A percentile compares a stretch with the other conserved stretches of the same genome.
phyloP scores from a whole-genome alignment of 2,329 filamentous ascomycete genomes.

The Trichoderma aggressivum region DNA sequence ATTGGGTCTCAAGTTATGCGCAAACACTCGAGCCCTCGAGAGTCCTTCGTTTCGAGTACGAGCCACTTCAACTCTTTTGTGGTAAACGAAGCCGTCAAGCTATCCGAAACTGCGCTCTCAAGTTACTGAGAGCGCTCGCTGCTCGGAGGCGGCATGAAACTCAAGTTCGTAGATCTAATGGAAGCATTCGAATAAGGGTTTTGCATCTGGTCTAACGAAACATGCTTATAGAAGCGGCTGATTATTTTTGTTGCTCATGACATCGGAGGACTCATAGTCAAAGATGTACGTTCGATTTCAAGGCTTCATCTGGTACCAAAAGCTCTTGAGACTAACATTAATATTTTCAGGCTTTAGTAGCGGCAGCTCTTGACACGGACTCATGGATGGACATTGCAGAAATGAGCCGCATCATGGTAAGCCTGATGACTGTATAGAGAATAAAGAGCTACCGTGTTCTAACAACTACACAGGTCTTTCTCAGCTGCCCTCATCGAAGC shows the following conservation, averaged over 20 bases:
- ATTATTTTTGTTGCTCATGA: conserved; percentile 17
- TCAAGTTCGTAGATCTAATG: neutral
- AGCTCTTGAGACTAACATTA: neutral
- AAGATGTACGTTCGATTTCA: conserved; percentile 9
- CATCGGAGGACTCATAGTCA: conserved; percentile 18
- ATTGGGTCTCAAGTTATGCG: neutral
- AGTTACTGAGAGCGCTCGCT: conserved; percentile 1
- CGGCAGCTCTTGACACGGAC: conserved; percentile 1
- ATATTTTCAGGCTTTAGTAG: neutral
- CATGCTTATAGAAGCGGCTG: neutral
- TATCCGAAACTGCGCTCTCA: conserved; percentile 10
- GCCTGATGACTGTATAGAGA: neutral
- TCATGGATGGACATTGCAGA: conserved; percentile 14
- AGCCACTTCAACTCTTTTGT: conserved; percentile 14
- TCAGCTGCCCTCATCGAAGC: conserved; percentile 13
- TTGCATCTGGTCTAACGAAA: neutral
- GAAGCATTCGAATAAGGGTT: neutral
- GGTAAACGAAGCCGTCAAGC: conserved; percentile 14
- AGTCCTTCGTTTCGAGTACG: conserved; percentile 10
- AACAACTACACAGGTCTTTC: conserved; percentile 12
- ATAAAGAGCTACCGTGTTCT: neutral
- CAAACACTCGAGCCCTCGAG: neutral
- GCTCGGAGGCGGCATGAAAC: neutral
- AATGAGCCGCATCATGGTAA: conserved; percentile 15
- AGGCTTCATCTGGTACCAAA: neutral